Evolutionary conservation across 495 filamentous ascomycete genomes (phyloP).

Genomic region (Hyphodiscus hymeniophilus): DNA sequence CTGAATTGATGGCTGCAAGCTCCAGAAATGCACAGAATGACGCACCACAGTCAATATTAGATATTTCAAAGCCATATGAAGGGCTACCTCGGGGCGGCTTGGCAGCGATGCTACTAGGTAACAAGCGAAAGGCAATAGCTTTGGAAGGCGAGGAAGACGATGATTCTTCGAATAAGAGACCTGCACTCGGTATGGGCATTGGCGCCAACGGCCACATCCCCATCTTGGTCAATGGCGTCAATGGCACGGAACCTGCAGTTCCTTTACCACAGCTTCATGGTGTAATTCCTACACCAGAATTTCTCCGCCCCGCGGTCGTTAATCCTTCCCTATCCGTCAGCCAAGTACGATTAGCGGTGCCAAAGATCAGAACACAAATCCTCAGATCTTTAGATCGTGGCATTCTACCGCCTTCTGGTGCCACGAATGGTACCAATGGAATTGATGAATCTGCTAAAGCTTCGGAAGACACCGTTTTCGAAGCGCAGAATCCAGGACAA

Average conservation of each 20-base stretch:
- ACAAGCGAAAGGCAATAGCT: constrained; percentile 74
- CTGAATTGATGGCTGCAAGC: constrained; percentile 68
- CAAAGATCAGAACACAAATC: constrained; percentile 76
- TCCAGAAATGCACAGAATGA: constrained; percentile 56
- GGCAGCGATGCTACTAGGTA: constrained; percentile 76
- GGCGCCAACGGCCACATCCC: constrained; percentile 51
- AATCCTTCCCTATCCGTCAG: constrained; percentile 74
- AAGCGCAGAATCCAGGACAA: constrained; percentile 56
- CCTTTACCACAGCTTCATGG: constrained; percentile 45
- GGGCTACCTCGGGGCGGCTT: constrained; percentile 87
- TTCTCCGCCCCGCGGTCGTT: constrained; percentile 76
- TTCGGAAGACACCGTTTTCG: constrained; percentile 58
- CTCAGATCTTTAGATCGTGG: constrained; percentile 44
- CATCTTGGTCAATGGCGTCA: constrained; percentile 65
- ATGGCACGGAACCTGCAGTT: constrained; percentile 65
- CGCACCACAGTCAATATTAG: constrained; percentile 74
- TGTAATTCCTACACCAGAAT: constrained; percentile 69
- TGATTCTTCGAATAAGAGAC: constrained; percentile 53
- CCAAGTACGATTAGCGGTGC: constrained; percentile 82
- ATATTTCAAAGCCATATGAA: constrained; percentile 91
- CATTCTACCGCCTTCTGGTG: constrained; percentile 26
- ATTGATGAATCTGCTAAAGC: constrained; percentile 51
- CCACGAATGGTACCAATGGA: constrained; percentile 34
- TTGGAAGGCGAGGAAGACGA: constrained; percentile 57
- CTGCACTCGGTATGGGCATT: constrained; percentile 29